phyloP scores from a whole-genome alignment of 495 filamentous ascomycete species.

The Talaromyces adpressus region DNA sequence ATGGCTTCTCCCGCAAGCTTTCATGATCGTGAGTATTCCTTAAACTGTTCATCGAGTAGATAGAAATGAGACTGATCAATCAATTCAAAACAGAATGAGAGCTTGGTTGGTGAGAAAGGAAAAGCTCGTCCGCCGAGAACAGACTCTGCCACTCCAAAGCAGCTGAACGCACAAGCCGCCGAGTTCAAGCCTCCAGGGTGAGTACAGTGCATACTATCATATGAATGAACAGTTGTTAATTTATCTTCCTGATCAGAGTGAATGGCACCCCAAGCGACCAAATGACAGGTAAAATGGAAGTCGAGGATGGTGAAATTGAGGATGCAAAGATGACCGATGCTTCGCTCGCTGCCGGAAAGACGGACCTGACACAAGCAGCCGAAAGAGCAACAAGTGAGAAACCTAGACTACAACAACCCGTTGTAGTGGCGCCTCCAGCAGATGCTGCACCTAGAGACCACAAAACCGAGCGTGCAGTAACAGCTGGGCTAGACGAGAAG shows the following conservation, averaged over 20 bases:
- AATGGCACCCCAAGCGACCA: slow-evolving; percentile 25
- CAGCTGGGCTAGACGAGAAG: neutral
- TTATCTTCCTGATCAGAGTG: slow-evolving; percentile 13
- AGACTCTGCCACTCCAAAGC: slow-evolving; percentile 25
- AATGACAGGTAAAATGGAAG: slow-evolving; percentile 40
- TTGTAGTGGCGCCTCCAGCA: slow-evolving; percentile 8
- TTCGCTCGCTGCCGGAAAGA: slow-evolving; percentile 12
- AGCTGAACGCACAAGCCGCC: slow-evolving; percentile 39
- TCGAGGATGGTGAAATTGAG: slow-evolving; percentile 75
- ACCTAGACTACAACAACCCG: slow-evolving; percentile 1
- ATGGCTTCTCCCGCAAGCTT: slow-evolving; percentile 84
- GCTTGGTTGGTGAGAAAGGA: slow-evolving; percentile 15
- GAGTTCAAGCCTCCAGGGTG: slow-evolving; percentile 43
- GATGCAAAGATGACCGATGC: slow-evolving; percentile 49
- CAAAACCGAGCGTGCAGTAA: neutral
- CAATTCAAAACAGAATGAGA: slow-evolving; percentile 15
- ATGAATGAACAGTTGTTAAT: neutral
- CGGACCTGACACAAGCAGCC: slow-evolving; percentile 6
- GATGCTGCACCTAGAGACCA: slow-evolving; percentile 10
- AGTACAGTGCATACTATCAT: neutral
- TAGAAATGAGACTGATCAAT: slow-evolving; percentile 20
- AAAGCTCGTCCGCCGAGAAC: slow-evolving; percentile 33
- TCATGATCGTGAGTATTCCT: slow-evolving; percentile 32
- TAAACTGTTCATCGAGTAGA: neutral
- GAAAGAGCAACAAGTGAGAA: slow-evolving; percentile 10